phyloP scores from a whole-genome alignment of 2,329 filamentous ascomycete genomes.

The Talaromyces sp. region DNA sequence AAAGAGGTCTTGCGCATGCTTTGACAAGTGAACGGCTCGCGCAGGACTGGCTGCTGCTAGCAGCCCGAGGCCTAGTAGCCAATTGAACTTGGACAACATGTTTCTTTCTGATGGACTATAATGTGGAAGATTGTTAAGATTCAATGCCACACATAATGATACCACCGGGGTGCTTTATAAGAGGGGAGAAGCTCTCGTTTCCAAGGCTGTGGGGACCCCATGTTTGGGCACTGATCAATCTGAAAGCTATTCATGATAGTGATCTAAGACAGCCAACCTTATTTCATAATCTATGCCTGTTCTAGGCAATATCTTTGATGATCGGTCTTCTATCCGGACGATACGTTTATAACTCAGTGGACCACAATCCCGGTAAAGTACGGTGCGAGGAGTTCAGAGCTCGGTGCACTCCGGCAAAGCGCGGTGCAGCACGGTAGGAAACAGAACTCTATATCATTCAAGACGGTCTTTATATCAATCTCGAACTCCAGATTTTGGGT shows the following conservation, averaged over 20 bases:
- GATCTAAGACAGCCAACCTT: not conserved
- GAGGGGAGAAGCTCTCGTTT: not conserved
- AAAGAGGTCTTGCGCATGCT: conserved; percentile 29
- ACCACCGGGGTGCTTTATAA: not conserved
- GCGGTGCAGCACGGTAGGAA: not conserved
- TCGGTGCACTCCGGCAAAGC: not conserved
- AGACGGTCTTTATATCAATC: too few species aligned
- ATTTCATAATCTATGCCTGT: not conserved
- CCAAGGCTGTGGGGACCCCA: not conserved
- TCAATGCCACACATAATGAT: not conserved
- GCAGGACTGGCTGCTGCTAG: not conserved
- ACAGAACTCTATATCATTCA: too few species aligned
- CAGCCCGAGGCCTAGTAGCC: not conserved
- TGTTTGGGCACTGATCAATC: not conserved
- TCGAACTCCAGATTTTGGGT: too few species aligned
- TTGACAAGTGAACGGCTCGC: not conserved
- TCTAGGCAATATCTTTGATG: not conserved
- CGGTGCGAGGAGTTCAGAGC: not conserved
- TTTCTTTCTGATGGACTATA: not conserved
- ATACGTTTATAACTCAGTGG: not conserved
- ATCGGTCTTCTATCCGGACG: not conserved
- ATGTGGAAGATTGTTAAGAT: not conserved
- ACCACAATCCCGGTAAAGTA: not conserved
- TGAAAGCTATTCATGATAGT: not conserved
- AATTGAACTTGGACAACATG: conserved; percentile 6